These are phyloP conservation scores for Fusarium mexicanum DNA, from an alignment of 2,329 filamentous ascomycete genomes.

Conservation along the genomic window DNA sequence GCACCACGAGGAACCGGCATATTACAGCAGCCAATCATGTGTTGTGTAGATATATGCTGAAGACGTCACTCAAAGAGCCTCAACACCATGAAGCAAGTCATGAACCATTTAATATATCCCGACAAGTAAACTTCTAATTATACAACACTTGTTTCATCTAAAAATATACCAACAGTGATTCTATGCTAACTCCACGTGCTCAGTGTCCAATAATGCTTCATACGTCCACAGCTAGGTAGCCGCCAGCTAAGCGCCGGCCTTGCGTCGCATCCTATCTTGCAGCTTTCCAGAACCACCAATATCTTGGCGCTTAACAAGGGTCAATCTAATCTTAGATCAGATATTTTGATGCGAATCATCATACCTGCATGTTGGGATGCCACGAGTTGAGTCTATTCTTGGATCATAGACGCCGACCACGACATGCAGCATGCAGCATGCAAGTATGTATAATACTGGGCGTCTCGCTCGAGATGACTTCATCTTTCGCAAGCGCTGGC, in stretches of 20 bases:
- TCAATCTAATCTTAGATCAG: conserved; percentile 29
- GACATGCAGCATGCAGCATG: conserved; percentile 11
- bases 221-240: conserved; percentile 30
- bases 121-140: conserved; percentile 9
- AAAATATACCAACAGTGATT: conserved; percentile 19
- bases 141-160: conserved; percentile 10
- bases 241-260: conserved; percentile 41
- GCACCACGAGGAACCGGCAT: neutral
- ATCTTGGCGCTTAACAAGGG: conserved; percentile 21
- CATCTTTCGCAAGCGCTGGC: conserved; percentile 14
- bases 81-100: conserved; percentile 36
- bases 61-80: conserved; percentile 38
- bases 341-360: conserved; percentile 23
- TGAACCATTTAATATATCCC: neutral
- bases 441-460: conserved; percentile 22
- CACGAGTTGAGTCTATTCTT: conserved; percentile 4
- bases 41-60: neutral
- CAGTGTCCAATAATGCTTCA: conserved; percentile 25
- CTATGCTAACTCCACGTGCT: conserved; percentile 1
- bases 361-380: conserved; percentile 7
- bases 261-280: conserved; percentile 23
- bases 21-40: conserved; percentile 31
- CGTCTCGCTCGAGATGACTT: conserved; percentile 34
- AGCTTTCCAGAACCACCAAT: conserved; percentile 28
- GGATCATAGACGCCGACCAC: conserved; percentile 26